Evolutionary conservation across 2,329 filamentous ascomycete genomes (phyloP).

Genomic region (Trichophyton simii): DNA sequence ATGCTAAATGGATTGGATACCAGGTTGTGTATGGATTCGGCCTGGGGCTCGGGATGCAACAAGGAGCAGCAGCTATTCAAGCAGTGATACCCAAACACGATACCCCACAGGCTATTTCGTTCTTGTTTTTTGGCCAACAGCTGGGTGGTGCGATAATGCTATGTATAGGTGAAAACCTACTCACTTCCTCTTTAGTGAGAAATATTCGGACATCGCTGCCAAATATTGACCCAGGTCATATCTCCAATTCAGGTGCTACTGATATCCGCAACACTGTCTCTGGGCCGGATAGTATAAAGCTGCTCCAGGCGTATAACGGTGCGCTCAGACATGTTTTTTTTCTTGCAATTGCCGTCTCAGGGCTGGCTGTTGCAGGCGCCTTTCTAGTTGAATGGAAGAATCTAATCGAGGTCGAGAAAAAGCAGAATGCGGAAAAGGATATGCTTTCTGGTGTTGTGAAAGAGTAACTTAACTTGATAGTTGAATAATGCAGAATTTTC

Average conservation of each 20-base stretch:
- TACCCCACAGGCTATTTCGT: not conserved
- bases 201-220: not conserved
- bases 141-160: not conserved
- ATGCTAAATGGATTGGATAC: conserved; percentile 17
- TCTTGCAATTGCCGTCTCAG: not conserved
- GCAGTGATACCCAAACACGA: conserved; percentile 10
- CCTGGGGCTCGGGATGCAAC: conserved; percentile 15
- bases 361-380: not conserved
- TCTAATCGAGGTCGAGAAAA: not conserved
- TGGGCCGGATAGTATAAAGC: not conserved
- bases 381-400: not conserved
- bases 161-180: not conserved
- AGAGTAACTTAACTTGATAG: not conserved
- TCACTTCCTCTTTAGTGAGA: not conserved
- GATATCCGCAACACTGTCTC: not conserved
- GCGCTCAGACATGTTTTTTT: not conserved
- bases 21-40: conserved; percentile 17
- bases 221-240: not conserved
- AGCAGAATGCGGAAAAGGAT: not conserved
- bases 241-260: not conserved
- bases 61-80: conserved; percentile 13
- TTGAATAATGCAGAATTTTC: too few relatives aligned
- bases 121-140: not conserved
- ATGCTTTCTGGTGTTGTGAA: not conserved
- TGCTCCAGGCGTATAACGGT: not conserved